phyloP scores from a whole-genome alignment of 768 basidiomycete species.

The Mycena alexandri region DNA sequence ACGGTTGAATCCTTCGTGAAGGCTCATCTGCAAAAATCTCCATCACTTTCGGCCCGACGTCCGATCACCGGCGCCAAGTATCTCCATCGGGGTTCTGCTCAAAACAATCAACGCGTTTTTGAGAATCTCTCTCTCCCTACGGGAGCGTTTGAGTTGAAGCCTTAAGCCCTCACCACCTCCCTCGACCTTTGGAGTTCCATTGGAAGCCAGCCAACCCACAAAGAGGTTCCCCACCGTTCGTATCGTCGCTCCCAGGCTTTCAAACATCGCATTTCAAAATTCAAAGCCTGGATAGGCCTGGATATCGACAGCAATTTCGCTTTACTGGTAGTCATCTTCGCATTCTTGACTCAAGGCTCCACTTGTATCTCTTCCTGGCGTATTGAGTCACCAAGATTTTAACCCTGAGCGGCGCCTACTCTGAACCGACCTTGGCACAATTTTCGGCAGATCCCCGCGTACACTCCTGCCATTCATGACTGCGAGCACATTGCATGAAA shows the following conservation, averaged over 20 bases:
- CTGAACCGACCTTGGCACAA: slow-evolving; percentile 2
- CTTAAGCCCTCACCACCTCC: too few species aligned
- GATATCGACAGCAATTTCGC: background rate
- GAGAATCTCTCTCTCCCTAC: too few species aligned
- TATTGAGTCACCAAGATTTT: slow-evolving; percentile 8
- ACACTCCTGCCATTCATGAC: slow-evolving; percentile 22
- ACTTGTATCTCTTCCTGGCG: background rate
- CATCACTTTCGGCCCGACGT: too few species aligned
- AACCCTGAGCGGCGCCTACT: background rate
- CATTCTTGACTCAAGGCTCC: background rate
- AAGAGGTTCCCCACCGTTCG: too few species aligned
- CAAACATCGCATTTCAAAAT: too few species aligned
- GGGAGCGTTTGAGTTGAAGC: too few species aligned
- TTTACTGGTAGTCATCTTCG: slow-evolving; percentile 16
- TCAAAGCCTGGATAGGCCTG: too few species aligned
- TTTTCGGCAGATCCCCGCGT: slow-evolving; percentile 28
- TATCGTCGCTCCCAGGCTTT: too few species aligned
- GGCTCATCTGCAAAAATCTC: slow-evolving; percentile 27
- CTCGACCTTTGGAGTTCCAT: too few species aligned
- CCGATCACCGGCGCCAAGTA: background rate
- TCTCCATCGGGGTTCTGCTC: background rate
- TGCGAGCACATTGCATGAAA: slow-evolving; percentile 5
- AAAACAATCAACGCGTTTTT: too few species aligned
- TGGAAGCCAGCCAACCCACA: too few species aligned
- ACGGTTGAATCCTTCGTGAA: slow-evolving; percentile 64